phyloP scores from a whole-genome alignment of 78 protist species.

The slime mould (Dictyostelium discoideum) region DNA sequence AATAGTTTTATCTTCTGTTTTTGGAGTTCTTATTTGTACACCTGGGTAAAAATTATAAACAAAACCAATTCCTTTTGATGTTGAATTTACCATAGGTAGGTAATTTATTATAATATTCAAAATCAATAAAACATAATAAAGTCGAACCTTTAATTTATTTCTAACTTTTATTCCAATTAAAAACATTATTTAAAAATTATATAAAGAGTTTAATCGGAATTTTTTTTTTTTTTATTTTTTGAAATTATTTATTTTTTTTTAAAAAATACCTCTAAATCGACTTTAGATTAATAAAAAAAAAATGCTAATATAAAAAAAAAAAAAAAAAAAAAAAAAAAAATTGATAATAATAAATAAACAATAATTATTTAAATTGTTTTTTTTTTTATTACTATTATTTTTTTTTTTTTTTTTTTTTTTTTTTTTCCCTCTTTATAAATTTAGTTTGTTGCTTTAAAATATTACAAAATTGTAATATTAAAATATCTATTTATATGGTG shows the following conservation, averaged over 20 bases:
- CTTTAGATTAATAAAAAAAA: background rate
- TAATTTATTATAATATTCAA: background rate
- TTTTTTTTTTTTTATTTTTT: background rate
- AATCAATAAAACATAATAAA: background rate
- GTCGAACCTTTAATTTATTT: background rate
- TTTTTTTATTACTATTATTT: background rate
- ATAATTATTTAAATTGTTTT: background rate
- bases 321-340: background rate
- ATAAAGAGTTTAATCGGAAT: background rate
- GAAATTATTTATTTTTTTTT: background rate
- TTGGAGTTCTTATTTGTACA: background rate
- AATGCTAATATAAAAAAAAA: background rate
- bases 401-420: too few species aligned
- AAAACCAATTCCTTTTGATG: background rate
- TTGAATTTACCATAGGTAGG: background rate
- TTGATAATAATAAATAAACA: background rate
- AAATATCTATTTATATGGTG: background rate
- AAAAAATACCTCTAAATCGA: background rate
- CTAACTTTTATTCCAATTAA: background rate
- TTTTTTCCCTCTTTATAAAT: too few species aligned
- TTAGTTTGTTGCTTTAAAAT: background rate
- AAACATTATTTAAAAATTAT: background rate
- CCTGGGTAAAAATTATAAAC: conserved; percentile 27
- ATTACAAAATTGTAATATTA: background rate
- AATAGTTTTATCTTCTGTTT: background rate